phyloP scores from a whole-genome alignment of 1,284 basidiomycete species.

The Prillingera fragicola region DNA sequence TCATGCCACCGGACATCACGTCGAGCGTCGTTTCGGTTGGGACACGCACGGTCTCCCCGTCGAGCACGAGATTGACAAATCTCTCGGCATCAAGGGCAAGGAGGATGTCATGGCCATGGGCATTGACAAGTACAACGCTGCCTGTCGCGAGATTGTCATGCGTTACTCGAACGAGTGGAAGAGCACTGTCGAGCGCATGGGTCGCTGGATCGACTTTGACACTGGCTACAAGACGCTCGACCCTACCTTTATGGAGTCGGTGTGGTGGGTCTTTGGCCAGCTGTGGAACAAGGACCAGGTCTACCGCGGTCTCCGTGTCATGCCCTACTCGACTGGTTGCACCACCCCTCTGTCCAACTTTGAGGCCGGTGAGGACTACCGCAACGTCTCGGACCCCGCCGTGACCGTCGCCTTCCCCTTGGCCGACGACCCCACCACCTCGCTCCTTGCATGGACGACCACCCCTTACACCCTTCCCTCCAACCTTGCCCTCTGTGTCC shows the following conservation, averaged over 20 bases:
- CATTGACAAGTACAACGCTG: constrained; percentile 95
- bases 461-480: constrained; percentile 98
- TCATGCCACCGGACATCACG: constrained; percentile 87
- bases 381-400: constrained; percentile 91
- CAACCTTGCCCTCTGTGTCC: constrained; percentile 90
- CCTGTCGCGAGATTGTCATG: constrained; percentile 97
- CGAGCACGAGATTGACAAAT: constrained; percentile 99
- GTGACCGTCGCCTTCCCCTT: constrained; percentile 91
- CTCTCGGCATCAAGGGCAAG: constrained; percentile 83
- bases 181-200: constrained; percentile 91
- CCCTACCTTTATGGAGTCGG: constrained; percentile 89
- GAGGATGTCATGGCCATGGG: constrained; percentile 94
- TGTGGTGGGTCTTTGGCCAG: constrained; percentile 99
- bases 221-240: constrained; percentile 99
- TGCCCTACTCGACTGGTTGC: constrained; percentile 97
- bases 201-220: constrained; percentile 99
- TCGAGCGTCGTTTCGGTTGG: constrained; percentile 96
- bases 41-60: constrained; percentile 98
- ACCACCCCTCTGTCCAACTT: constrained; percentile 98
- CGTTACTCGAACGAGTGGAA: constrained; percentile 93
- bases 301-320: constrained; percentile 88
- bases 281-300: constrained; percentile 90
- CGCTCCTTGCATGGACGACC: constrained; percentile 95
- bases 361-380: constrained; percentile 89
- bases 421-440: constrained; percentile 84